Base-by-base conservation (phyloP, 2,329 filamentous ascomycete species). In the Sporothrix luriei region DNA sequence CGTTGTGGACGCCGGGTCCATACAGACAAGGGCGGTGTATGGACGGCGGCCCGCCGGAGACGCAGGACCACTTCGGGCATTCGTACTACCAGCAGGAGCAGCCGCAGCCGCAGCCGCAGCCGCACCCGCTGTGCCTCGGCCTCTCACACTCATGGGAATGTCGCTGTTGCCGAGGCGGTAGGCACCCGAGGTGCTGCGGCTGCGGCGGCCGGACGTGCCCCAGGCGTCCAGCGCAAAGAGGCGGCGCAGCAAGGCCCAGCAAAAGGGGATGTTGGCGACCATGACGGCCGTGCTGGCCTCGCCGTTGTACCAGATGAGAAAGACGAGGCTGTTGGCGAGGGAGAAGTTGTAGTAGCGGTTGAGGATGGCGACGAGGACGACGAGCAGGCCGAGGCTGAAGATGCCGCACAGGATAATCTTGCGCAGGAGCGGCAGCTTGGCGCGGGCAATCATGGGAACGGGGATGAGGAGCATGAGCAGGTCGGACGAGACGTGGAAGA, bases 291-390 rank as follows among this genome's bases (percentile, higher is more conserved):
- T 87, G 57, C 83, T 85, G 14, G 83, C 82, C 75, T 89, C 87
- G 38, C 85, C 82, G 10, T 87, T 82, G 72, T 88, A 87, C 86
- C 87, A 89, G 73, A 84, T 84, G 0, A 87, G 82, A 80, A 87
- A 89, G 49, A 84, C 77, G 16, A 80, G 78, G 2, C 84, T 84
- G 75, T 86, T 88, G 0, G 84, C 84, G 24, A 85, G 77, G 19
- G 78, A 82, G 71, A 89, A 88, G 57, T 85, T 87, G 77, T 87
- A 88, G 74, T 87, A 86, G 71, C 88, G 87, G 78, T 88, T 89
- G 19, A 89, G 78, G 6, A 85, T 81, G 13, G 86, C 85, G 21
- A 84, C 84, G 16, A 89, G 77, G 66, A 89, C 77, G 59, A 80
- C 80, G 71, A 87, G 84, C 3, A 84, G 74, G 0, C 87, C 87